Evolutionary conservation across 2,329 filamentous ascomycete species (phyloP), one percentile per base, ranked within the genome.

Genomic region (Pseudogymnoascus pannorum): DNA sequence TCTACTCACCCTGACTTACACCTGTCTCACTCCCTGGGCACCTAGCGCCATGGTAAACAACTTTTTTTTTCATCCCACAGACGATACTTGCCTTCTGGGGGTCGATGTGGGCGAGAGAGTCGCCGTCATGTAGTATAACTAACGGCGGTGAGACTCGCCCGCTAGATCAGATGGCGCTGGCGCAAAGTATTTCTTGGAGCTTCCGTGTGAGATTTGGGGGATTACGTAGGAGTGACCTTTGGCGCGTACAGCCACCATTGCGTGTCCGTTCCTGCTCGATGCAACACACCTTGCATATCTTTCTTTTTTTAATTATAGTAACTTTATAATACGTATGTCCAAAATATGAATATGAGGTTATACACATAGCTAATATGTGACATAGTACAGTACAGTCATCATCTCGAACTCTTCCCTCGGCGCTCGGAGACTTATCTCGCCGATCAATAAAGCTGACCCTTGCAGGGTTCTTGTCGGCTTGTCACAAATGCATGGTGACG

Each of bases 101-200:
- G 44, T 76, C 67, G 63, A 83, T 84, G 60, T 77, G 73, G n/a
- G 72, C 73, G 4, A 83, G 76, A 0, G 0, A 81, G 78, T 5
- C 83, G 83, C 1, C 83, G 79, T 51, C 44, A 51, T 51, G 31
- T 51, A 51, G 24, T 51, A 51, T 4, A 51, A 16, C n/a, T 29
- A 29, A 29, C 5, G 24, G 24, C 44, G n/a, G 44, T n/a, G 44
- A 51, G 24, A 51, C 44, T 51, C 26, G 12, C 24, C 44, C 24
- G 44, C 44, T 51, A 51, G 44, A 51, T 51, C 44, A 51, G 44
- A 51, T 51, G 44, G 44, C 44, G n/a, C 44, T n/a, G 24, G 44
- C 24, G 11, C 44, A 18, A 51, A 51, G 24, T 31, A 18, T 31
- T 16, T 18, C 14, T 8, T 51, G 24, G n/a, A n/a, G 24, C n/a